phyloP scores from a whole-genome alignment of 2,329 filamentous ascomycete species.

The Claviceps paspali region DNA sequence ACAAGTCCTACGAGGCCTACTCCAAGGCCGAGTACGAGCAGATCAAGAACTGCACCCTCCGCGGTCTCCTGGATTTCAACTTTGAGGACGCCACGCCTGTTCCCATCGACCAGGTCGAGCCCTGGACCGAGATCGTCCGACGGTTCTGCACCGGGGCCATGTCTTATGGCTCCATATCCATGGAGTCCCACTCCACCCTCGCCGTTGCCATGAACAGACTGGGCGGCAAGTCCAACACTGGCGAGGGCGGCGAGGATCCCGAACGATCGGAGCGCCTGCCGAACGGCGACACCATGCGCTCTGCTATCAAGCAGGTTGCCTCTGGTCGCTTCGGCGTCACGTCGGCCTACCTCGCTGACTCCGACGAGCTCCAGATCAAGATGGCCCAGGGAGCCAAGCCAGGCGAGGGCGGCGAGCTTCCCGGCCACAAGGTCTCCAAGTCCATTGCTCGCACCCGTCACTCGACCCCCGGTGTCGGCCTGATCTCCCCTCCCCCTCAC shows the following conservation, averaged over 20 bases:
- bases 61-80: slow-evolving; percentile 89
- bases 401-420: slow-evolving; percentile 91
- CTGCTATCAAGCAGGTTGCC: slow-evolving; percentile 93
- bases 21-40: slow-evolving; percentile 86
- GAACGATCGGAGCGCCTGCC: slow-evolving; percentile 76
- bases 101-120: slow-evolving; percentile 91
- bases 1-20: slow-evolving; percentile 97
- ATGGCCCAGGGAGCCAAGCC: slow-evolving; percentile 98
- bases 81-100: slow-evolving; percentile 76
- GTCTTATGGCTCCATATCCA: slow-evolving; percentile 97
- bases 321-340: slow-evolving; percentile 94
- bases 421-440: slow-evolving; percentile 90
- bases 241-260: slow-evolving; percentile 90
- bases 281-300: slow-evolving; percentile 93
- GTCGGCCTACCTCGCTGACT: slow-evolving; percentile 83
- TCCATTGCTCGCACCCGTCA: slow-evolving; percentile 89
- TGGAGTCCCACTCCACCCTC: slow-evolving; percentile 93
- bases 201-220: slow-evolving; percentile 95
- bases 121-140: slow-evolving; percentile 94
- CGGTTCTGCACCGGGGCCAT: slow-evolving; percentile 95
- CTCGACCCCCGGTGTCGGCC: slow-evolving; percentile 87
- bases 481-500: slow-evolving; percentile 90
- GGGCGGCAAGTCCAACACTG: slow-evolving; percentile 93
- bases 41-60: slow-evolving; percentile 90
- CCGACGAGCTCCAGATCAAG: slow-evolving; percentile 96